Conservation (phyloP, 2,329 filamentous ascomycete genomes). For the Cytospora mali region DNA sequence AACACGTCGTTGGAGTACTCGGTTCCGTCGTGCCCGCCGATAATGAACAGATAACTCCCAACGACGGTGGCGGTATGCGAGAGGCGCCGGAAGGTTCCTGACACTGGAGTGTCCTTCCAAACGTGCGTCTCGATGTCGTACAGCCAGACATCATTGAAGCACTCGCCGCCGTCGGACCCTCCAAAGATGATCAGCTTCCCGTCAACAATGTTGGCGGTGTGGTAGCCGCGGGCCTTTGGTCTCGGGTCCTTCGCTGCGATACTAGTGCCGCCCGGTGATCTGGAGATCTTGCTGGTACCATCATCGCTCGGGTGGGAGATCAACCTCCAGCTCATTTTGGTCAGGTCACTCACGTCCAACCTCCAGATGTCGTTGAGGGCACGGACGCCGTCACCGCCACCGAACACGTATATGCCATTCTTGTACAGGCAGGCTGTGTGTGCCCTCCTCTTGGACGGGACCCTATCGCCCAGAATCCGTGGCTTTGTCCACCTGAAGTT, state of each 20-base stretch:
- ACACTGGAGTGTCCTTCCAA: conserved; percentile 63
- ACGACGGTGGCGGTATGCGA: conserved; percentile 71
- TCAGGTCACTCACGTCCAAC: conserved; percentile 67
- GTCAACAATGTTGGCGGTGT: conserved; percentile 74
- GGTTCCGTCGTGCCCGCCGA: conserved; percentile 70
- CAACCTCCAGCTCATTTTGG: conserved; percentile 70
- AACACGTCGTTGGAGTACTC: conserved; percentile 72
- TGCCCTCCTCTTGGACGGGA: conserved; percentile 64
- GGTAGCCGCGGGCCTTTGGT: conserved; percentile 69
- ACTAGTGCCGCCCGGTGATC: conserved; percentile 31
- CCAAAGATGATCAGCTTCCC: conserved; percentile 73
- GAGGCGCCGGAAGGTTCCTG: conserved; percentile 63
- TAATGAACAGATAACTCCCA: conserved; percentile 69
- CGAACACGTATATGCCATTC: conserved; percentile 73
- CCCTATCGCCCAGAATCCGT: conserved; percentile 58
- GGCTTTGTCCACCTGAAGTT: conserved; percentile 69
- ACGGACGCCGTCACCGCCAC: conserved; percentile 69
- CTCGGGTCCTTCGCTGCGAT: conserved; percentile 42
- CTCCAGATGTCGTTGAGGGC: conserved; percentile 73
- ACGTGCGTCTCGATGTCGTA: conserved; percentile 66
- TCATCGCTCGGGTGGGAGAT: conserved; percentile 50
- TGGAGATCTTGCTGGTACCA: conserved; percentile 25
- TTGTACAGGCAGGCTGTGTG: conserved; percentile 74
- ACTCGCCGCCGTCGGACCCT: conserved; percentile 70
- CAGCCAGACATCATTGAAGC: conserved; percentile 74